These are phyloP conservation scores for Apophysomyces sp. DNA, from an alignment of 371 early-diverging fungal genomes.

Conservation along the genomic window DNA sequence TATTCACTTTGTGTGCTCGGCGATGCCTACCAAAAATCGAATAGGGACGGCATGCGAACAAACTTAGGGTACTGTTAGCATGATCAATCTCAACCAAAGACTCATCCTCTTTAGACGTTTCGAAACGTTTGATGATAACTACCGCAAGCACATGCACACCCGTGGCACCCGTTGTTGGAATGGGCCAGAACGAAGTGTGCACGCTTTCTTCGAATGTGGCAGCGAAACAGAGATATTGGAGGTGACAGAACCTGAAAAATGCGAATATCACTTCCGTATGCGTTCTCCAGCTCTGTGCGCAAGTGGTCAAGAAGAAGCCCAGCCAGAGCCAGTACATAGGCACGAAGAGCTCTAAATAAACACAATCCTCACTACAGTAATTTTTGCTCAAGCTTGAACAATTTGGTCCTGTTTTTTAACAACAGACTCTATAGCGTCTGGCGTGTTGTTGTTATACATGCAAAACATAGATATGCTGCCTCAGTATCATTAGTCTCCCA, in stretches of 20 bases:
- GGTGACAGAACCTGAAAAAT: constrained; percentile 90
- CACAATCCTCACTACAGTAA: neutral
- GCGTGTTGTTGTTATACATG: too few species aligned
- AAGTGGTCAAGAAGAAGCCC: neutral
- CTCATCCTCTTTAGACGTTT: constrained; percentile 24
- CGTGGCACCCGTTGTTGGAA: constrained; percentile 91
- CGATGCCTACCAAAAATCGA: constrained; percentile 70
- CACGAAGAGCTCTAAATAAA: constrained; percentile 7
- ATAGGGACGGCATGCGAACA: constrained; percentile 52
- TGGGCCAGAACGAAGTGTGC: constrained; percentile 78
- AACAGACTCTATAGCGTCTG: too few species aligned
- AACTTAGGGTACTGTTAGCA: constrained; percentile 67
- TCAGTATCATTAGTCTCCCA: too few species aligned
- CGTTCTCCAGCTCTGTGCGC: constrained; percentile 79
- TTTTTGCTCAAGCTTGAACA: too few species aligned
- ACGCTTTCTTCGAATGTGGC: constrained; percentile 65
- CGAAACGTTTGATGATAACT: constrained; percentile 34
- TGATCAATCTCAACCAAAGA: neutral
- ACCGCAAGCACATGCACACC: constrained; percentile 60
- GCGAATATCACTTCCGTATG: constrained; percentile 81
- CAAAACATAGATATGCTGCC: too few species aligned
- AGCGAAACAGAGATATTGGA: constrained; percentile 60
- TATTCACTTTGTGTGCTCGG: constrained; percentile 86
- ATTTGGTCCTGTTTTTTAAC: too few species aligned
- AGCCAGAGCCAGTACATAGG: neutral